These are phyloP conservation scores for Tuber indicum DNA, from an alignment of 495 filamentous ascomycete genomes.

Conservation along the genomic window DNA sequence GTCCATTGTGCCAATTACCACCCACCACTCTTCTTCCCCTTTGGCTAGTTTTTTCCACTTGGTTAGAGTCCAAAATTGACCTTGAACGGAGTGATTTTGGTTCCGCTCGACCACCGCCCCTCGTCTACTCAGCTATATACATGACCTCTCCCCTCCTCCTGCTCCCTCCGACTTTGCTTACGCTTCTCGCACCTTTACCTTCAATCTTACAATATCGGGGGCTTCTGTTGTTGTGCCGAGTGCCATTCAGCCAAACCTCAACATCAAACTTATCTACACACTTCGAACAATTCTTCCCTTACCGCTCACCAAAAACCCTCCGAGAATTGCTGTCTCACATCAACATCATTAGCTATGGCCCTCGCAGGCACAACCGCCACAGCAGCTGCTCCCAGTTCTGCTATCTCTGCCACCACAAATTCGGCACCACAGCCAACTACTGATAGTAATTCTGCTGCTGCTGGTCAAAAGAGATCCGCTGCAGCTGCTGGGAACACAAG, in stretches of 20 bases:
- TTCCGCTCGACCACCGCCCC: background rate
- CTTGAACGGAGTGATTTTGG: background rate
- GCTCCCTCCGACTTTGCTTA: background rate
- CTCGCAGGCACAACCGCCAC: background rate
- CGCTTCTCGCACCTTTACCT: background rate
- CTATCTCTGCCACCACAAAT: background rate
- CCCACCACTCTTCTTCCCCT: background rate
- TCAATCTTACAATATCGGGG: background rate
- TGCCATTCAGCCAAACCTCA: background rate
- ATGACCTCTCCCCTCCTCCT: background rate
- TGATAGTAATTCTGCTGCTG: background rate
- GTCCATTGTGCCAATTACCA: background rate
- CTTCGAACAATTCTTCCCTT: background rate
- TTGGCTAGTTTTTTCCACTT: background rate
- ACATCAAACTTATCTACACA: background rate
- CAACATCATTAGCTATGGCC: background rate
- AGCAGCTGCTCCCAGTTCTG: background rate
- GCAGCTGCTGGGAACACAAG: conserved; percentile 19
- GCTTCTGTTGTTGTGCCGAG: background rate
- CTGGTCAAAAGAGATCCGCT: conserved; percentile 37
- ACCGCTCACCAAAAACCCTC: background rate
- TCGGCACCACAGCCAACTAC: background rate
- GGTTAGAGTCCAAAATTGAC: background rate
- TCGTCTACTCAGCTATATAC: conserved; percentile 4
- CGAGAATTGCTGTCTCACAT: background rate